These are phyloP conservation scores for Cladophialophora psammophila DNA, from an alignment of 2,329 filamentous ascomycete species.

Conservation along the genomic window DNA sequence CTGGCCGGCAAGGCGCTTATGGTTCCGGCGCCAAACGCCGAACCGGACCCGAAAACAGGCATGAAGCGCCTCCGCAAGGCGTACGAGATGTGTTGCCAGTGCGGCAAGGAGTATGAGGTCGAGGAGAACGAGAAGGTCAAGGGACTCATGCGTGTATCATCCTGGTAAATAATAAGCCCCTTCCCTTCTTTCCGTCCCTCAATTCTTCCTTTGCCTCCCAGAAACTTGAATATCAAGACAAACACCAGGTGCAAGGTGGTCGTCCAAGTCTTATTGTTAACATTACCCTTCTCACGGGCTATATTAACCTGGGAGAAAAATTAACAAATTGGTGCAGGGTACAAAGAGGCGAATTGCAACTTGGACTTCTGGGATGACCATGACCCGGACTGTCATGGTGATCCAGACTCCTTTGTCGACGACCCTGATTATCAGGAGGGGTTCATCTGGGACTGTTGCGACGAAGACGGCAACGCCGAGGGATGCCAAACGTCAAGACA, in stretches of 20 bases:
- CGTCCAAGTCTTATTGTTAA: too few species aligned
- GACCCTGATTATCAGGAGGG: background rate
- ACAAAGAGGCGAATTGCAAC: background rate
- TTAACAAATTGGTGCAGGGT: background rate
- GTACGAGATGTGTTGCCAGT: background rate
- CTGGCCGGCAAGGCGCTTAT: background rate
- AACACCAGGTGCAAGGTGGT: too few species aligned
- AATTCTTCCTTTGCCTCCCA: background rate
- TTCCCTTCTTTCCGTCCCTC: background rate
- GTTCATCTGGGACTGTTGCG: constrained; percentile 9
- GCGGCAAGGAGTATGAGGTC: background rate
- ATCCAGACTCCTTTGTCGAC: background rate
- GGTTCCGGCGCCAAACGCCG: background rate
- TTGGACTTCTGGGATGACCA: background rate
- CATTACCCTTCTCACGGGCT: background rate
- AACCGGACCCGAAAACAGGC: background rate
- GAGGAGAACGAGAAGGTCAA: background rate
- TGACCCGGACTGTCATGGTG: background rate
- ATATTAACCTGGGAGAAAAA: background rate
- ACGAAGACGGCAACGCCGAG: background rate
- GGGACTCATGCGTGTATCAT: background rate
- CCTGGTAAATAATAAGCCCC: background rate
- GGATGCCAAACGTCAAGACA: background rate
- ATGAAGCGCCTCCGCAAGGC: background rate
- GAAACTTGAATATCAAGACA: too few species aligned